These are phyloP conservation scores for Magnolia officinalis DNA, from an alignment of 164 flowering plant species.

Conservation along the genomic window DNA sequence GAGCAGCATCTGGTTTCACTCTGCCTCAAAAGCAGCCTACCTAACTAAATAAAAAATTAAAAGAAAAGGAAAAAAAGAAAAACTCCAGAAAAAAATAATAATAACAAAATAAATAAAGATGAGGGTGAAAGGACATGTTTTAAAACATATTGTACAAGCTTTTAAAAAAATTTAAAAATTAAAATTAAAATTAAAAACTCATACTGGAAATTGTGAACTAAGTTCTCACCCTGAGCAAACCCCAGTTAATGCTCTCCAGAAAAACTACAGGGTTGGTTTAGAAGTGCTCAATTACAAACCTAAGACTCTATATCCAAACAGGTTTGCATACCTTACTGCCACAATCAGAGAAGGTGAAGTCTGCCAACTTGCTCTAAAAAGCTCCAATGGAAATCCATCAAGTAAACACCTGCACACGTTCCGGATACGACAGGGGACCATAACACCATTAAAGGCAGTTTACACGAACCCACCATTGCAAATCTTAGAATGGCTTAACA, in stretches of 20 bases:
- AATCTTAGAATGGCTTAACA: conserved; percentile 19
- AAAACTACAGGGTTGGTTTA: neutral
- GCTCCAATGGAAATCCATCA: conserved; percentile 26
- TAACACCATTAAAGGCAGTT: conserved; percentile 31
- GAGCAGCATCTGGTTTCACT: conserved; percentile 37
- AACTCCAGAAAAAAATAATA: neutral
- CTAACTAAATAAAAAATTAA: conserved; percentile 18
- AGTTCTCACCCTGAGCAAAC: neutral
- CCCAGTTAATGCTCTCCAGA: neutral
- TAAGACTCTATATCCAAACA: conserved; percentile 2
- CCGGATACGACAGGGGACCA: conserved; percentile 41
- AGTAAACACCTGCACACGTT: conserved; percentile 56
- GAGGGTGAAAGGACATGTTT: conserved; percentile 7
- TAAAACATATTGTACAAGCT: conserved; percentile 6
- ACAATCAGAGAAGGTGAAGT: conserved; percentile 14
- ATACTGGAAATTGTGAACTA: neutral
- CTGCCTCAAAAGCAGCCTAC: conserved; percentile 27
- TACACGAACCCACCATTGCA: conserved; percentile 13
- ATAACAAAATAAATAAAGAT: conserved; percentile 5
- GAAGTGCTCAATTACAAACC: neutral
- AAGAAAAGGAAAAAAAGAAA: neutral
- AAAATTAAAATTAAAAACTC: neutral
- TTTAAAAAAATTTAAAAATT: too few species aligned
- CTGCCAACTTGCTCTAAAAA: conserved; percentile 18
- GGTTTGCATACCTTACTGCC: conserved; percentile 33